Conservation (phyloP, 2,329 filamentous ascomycete species). For the Alternaria arborescens region DNA sequence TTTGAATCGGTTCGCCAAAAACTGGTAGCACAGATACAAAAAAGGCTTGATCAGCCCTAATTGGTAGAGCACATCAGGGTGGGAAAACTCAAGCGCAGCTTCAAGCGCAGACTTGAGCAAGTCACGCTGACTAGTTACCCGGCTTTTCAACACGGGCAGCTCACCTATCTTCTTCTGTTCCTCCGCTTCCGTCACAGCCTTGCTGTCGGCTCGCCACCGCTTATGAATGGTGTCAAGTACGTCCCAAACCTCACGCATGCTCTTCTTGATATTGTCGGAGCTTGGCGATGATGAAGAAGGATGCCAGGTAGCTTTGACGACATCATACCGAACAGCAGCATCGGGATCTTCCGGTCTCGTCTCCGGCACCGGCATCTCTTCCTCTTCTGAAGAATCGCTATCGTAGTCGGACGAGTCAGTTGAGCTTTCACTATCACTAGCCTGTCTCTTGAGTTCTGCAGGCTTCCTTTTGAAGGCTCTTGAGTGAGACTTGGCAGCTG, state of each 20-base stretch:
- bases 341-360: conserved; percentile 62
- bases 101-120: conserved; percentile 63
- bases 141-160: conserved; percentile 63
- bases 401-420: conserved; percentile 60
- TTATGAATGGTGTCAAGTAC: conserved; percentile 67
- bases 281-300: conserved; percentile 61
- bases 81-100: conserved; percentile 56
- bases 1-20: conserved; percentile 58
- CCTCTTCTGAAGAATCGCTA: conserved; percentile 61
- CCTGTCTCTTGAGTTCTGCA: conserved; percentile 37
- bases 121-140: conserved; percentile 66
- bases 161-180: conserved; percentile 64
- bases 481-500: conserved; percentile 34
- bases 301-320: conserved; percentile 69
- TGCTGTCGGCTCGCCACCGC: conserved; percentile 67
- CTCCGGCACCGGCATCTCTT: conserved; percentile 64
- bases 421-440: conserved; percentile 56
- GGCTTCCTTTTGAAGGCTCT: conserved; percentile 29
- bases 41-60: conserved; percentile 52
- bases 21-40: conserved; percentile 58
- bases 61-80: conserved; percentile 56
- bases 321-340: conserved; percentile 65
- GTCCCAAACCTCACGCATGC: conserved; percentile 66
- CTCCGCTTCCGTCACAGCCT: conserved; percentile 65
- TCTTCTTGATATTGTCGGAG: conserved; percentile 62